These are phyloP conservation scores for Ceratocystis smalleyi DNA, from an alignment of 2,329 filamentous ascomycete genomes.

Conservation along the genomic window DNA sequence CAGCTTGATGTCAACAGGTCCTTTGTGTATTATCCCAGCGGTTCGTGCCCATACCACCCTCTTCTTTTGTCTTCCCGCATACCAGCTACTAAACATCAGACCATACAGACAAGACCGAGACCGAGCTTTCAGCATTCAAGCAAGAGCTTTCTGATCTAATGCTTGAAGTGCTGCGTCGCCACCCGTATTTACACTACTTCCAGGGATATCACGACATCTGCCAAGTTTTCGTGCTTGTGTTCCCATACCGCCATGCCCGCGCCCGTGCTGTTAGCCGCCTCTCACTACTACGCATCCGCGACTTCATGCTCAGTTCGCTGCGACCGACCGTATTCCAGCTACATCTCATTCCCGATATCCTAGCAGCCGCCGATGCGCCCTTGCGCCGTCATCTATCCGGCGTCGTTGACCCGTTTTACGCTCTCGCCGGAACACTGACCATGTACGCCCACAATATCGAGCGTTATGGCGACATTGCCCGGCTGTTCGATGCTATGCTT, in stretches of 20 bases:
- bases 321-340: conserved; percentile 70
- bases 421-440: conserved; percentile 80
- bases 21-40: conserved; percentile 89
- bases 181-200: conserved; percentile 85
- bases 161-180: conserved; percentile 57
- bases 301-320: conserved; percentile 92
- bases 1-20: conserved; percentile 82
- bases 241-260: conserved; percentile 45
- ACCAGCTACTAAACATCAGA: background rate
- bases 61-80: conserved; percentile 5
- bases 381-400: conserved; percentile 61
- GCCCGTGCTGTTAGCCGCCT: conserved; percentile 57
- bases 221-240: conserved; percentile 80
- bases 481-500: conserved; percentile 83
- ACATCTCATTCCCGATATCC: conserved; percentile 69
- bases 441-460: conserved; percentile 95
- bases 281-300: conserved; percentile 76
- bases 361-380: conserved; percentile 53
- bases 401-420: conserved; percentile 77
- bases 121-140: conserved; percentile 56
- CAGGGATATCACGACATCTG: conserved; percentile 98
- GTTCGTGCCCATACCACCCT: conserved; percentile 33
- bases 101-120: conserved; percentile 29
- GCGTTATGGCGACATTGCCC: conserved; percentile 71
- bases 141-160: conserved; percentile 67